Base-by-base conservation (phyloP, 2,329 filamentous ascomycete species). In the Fusarium falciforme region DNA sequence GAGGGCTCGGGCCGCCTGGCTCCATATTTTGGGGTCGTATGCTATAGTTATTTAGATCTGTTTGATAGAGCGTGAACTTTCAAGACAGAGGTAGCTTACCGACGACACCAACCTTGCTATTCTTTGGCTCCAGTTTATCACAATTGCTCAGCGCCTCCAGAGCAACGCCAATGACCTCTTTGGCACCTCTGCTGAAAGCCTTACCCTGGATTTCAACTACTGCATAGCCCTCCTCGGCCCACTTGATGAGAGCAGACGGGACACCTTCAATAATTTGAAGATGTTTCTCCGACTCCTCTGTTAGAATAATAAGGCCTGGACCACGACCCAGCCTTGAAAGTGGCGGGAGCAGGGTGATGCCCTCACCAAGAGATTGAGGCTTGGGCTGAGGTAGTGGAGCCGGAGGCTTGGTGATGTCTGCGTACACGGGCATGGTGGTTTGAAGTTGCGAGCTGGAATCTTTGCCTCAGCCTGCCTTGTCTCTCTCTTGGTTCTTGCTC, bases 191-290 rank as follows among this genome's bases (percentile, higher is more conserved):
- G 29, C 22, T 29, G 16, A 11, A 73, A 59, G 3, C 73, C 54
- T n/a, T 72, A 74, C 44, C 44, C 44, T 3, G 83, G 76, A 5
- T 82, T 77, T 92, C 87, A 0, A 84, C 89, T 4, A 93, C 90
- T 0, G 88, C 84, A 72, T 89, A 93, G 0, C 92, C 90, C 79
- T 94, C 92, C 78, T 94, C 92, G 0, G 91, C 91, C 92, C 92
- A 94, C 80, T 93, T 94, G 70, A 89, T 78, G 14, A 89, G 76
- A 0, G 89, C 89, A 8, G 87, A 84, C 0, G 91, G 91, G 64
- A 85, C 84, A 70, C 66, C 81, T 72, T 77, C 76, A 61, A 64
- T 65, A 27, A 75, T 79, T 40, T 57, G 74, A 59, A 71, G 64
- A 17, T 60, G 74, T 36, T 73, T 77, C 47, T 68, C 57, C 36